A percentile compares a stretch with the other conserved stretches of the same genome.
Evolutionary conservation across 2,329 filamentous ascomycete species (phyloP).

Genomic region (Pestalotiopsis sp.): DNA sequence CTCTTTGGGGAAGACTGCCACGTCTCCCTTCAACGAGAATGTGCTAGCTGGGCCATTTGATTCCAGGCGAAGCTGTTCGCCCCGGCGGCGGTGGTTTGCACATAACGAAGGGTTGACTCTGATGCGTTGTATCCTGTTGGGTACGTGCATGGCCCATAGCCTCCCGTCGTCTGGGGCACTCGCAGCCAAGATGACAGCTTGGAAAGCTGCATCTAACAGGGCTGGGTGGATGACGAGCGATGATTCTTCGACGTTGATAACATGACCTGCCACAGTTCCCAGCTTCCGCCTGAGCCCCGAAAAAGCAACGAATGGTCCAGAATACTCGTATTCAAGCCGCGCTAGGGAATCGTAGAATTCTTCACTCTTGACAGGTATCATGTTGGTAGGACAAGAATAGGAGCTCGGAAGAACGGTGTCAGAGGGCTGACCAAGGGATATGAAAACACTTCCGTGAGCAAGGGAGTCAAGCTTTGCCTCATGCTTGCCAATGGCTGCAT

Average conservation of each 20-base stretch:
- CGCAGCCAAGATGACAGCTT: slow-evolving; percentile 35
- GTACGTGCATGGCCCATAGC: slow-evolving; percentile 35
- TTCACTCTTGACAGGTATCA: background rate
- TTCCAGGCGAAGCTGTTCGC: too few species aligned
- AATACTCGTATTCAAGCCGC: background rate
- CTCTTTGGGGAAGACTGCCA: background rate
- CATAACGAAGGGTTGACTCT: background rate
- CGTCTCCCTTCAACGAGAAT: background rate
- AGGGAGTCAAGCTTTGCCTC: background rate
- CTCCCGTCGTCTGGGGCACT: slow-evolving; percentile 34
- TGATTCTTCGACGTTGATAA: background rate
- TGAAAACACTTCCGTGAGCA: background rate
- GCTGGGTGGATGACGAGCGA: slow-evolving; percentile 17
- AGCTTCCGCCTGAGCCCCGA: background rate
- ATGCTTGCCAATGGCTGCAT: background rate
- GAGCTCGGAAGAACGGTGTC: background rate
- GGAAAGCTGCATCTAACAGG: slow-evolving; percentile 37
- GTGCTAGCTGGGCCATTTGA: background rate
- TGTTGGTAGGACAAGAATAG: background rate
- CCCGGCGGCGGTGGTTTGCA: background rate
- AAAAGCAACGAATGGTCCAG: background rate
- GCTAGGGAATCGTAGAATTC: background rate
- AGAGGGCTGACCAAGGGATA: background rate
- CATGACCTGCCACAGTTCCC: background rate
- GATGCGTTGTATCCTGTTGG: slow-evolving; percentile 18